Base-by-base conservation (phyloP, 176 grass and related monocot species). In the Poa pratensis region DNA sequence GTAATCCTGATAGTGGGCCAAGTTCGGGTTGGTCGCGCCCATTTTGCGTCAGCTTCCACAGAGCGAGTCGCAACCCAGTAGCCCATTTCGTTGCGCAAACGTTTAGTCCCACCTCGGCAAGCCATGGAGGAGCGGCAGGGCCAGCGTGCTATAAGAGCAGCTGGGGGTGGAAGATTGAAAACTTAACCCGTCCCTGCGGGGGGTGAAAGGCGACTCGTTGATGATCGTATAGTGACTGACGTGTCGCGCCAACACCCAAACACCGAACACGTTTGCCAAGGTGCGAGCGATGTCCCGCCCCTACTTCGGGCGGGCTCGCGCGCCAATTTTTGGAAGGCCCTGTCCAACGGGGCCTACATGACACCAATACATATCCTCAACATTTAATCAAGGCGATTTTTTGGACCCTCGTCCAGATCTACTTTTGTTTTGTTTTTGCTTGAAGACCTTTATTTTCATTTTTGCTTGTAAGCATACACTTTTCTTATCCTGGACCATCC, bases 311-410 rank as follows among this genome's bases (percentile, higher is more conserved):
- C 24, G 82, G 64, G 67, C 73, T 69, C 88, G 82, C 73, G 51
- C 88, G 79, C 85, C 91, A 86, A 90, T 90, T 90, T 90, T 93
- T 93, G 82, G 82, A 93, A 90, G 91, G 91, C 49, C 79, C 40
- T 78, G 82, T 55, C 57, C 50, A n/a, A 15, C 55, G 84, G 82
- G 88, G 82, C 82, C 88, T 89, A 87, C 90, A 77, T 27, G 17
- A 76, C 71, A 54, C 16, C 26, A 66, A 34, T 35, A 64, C 60
- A 63, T 28, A 7, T 30, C 2, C 28, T 30, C 28, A 2, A 30
- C 28, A 30, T 30, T 30, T 30, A 30, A 30, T 30, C 28, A 30
- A 30, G 28, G 28, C 28, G 28, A 30, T 30, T 30, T 30, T 30
- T n/a, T n/a, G n/a, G n/a, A n/a, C n/a, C n/a, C n/a, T n/a, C n/a